phyloP scores from a whole-genome alignment of 139 green algal species.

The Microglena sp. region DNA sequence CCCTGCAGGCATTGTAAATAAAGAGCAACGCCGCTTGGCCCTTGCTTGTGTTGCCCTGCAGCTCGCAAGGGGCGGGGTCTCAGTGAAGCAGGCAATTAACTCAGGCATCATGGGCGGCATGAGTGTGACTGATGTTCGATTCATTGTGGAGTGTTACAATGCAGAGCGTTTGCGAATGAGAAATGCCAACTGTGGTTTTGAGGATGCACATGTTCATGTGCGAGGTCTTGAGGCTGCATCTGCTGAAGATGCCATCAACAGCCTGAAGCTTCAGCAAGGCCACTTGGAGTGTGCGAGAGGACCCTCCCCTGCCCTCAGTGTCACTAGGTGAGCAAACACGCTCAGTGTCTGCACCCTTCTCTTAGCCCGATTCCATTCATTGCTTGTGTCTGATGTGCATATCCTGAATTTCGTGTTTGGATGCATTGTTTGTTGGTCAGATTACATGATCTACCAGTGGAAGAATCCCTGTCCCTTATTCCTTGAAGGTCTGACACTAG shows the following conservation, averaged over 20 bases:
- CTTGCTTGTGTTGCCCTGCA: constrained; percentile 39
- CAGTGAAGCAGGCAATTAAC: constrained; percentile 38
- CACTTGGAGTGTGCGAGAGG: neutral
- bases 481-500: neutral
- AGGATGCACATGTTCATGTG: neutral
- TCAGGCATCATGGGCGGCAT: constrained; percentile 45
- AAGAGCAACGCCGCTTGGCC: constrained; percentile 34
- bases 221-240: neutral
- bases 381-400: too few species aligned
- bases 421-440: too few species aligned
- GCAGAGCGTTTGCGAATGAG: constrained; percentile 26
- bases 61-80: constrained; percentile 25
- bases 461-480: neutral
- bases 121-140: constrained; percentile 33
- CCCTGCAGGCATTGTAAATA: constrained; percentile 1
- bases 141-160: constrained; percentile 43
- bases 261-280: neutral
- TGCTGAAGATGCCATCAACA: neutral
- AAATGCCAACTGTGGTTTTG: neutral
- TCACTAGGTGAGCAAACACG: neutral
- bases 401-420: too few species aligned
- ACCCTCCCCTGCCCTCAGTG: neutral
- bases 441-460: neutral
- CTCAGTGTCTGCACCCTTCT: neutral
- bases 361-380: too few species aligned